phyloP scores from a whole-genome alignment of 768 basidiomycete genomes.

The Leucocoprinus birnbaumii region DNA sequence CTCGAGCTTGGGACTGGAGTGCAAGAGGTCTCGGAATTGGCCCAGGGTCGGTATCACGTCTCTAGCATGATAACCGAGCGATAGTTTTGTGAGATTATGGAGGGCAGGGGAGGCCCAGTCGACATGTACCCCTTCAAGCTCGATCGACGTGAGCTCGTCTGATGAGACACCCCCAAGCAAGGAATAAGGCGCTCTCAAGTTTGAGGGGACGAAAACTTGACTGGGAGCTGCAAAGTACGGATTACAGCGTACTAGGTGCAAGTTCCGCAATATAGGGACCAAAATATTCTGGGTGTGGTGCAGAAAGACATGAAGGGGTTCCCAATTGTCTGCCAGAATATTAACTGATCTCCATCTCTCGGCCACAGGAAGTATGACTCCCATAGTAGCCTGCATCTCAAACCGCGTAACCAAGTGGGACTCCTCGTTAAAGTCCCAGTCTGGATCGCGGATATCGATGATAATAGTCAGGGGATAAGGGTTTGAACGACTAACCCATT shows the following conservation, averaged over 20 bases:
- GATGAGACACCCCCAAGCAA: conserved; percentile 40
- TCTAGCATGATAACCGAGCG: conserved; percentile 53
- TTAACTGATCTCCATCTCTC: conserved; percentile 45
- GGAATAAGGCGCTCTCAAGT: conserved; percentile 34
- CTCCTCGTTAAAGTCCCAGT: conserved; percentile 52
- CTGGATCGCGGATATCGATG: conserved; percentile 57
- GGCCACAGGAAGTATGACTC: conserved; percentile 40
- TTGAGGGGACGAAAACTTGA: conserved; percentile 40
- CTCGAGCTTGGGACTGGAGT: conserved; percentile 37
- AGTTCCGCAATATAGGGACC: conserved; percentile 32
- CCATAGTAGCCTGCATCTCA: conserved; percentile 45
- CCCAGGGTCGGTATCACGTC: conserved; percentile 53
- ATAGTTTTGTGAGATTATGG: conserved; percentile 40
- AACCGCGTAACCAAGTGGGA: conserved; percentile 37
- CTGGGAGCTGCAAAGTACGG: conserved; percentile 48
- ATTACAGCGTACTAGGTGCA: conserved; percentile 55
- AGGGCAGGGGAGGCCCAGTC: conserved; percentile 46
- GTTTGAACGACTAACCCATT: conserved; percentile 45
- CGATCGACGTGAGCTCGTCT: conserved; percentile 34
- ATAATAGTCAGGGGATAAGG: conserved; percentile 44
- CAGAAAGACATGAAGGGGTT: conserved; percentile 52
- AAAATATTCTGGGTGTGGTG: conserved; percentile 30
- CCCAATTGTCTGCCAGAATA: conserved; percentile 60
- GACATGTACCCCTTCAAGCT: conserved; percentile 55
- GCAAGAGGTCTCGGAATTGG: conserved; percentile 42